phyloP scores from a whole-genome alignment of 2,329 filamentous ascomycete genomes.

The Ascomycota sp. region DNA sequence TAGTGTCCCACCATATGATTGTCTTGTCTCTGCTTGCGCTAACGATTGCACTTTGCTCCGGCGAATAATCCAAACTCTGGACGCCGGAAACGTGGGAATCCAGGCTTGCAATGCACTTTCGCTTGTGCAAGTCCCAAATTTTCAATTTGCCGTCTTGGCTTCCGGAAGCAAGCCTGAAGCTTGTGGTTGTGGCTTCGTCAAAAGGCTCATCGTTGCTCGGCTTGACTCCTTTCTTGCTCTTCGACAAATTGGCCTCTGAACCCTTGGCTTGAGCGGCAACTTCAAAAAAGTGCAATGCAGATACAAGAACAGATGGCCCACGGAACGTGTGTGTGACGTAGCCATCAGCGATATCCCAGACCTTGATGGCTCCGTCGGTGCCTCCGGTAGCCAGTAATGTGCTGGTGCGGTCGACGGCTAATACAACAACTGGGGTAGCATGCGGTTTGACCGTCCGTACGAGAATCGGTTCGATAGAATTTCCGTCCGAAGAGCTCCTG shows the following conservation, averaged over 20 bases:
- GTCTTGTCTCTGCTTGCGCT: slow-evolving; percentile 87
- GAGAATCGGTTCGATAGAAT: slow-evolving; percentile 43
- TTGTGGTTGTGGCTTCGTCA: slow-evolving; percentile 23
- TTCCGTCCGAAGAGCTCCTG: slow-evolving; percentile 32
- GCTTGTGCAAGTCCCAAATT: slow-evolving; percentile 79
- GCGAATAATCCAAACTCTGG: slow-evolving; percentile 65
- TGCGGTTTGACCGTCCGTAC: slow-evolving; percentile 76
- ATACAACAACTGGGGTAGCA: slow-evolving; percentile 68
- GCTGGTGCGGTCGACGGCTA: slow-evolving; percentile 69
- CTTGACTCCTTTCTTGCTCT: slow-evolving; percentile 14
- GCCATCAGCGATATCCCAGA: slow-evolving; percentile 84
- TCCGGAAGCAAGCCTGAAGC: slow-evolving; percentile 71
- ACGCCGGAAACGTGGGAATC: slow-evolving; percentile 93
- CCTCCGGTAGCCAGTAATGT: slow-evolving; percentile 83
- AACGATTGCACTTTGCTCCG: slow-evolving; percentile 52
- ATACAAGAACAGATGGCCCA: slow-evolving; percentile 78
- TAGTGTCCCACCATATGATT: slow-evolving; percentile 74
- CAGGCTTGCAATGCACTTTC: slow-evolving; percentile 53
- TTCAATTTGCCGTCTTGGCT: slow-evolving; percentile 85
- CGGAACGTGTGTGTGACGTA: slow-evolving; percentile 92
- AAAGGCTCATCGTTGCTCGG: slow-evolving; percentile 14
- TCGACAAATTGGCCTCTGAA: slow-evolving; percentile 5
- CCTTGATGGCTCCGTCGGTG: slow-evolving; percentile 82
- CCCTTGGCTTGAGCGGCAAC: slow-evolving; percentile 26
- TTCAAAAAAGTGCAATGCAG: slow-evolving; percentile 82